Evolutionary conservation across 2,329 filamentous ascomycete species (phyloP), one percentile per base, ranked within the genome.

Genomic region (Stagonosporopsis rhizophila): DNA sequence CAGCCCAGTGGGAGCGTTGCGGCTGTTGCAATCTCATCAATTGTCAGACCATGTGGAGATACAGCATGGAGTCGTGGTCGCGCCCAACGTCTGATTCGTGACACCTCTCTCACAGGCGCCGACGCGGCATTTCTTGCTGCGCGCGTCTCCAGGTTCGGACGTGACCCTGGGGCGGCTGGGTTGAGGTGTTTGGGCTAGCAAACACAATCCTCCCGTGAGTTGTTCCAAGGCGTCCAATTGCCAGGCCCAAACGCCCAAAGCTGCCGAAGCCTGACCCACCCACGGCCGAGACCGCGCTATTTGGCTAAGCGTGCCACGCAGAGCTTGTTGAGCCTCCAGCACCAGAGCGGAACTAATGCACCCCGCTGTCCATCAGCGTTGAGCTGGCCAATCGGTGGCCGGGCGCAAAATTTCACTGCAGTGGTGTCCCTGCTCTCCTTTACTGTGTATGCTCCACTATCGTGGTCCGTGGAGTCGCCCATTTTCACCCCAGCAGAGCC

Each of bases 271-370:
- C 17, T 27, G n/a, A 32, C 40, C 51, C 39, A 32, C 35, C 8
- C 37, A 20, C 52, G 41, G 61, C 53, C 60, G 46, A 67, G 58
- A 57, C 51, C 41, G 45, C 54, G 52, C 64, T 62, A 62, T 35
- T 15, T 22, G 39, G 23, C 46, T 57, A 67, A 64, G 64, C 59
- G 52, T 51, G 61, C 58, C 45, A 61, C 46, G 55, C 56, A 57
- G 52, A 52, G 57, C 65, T 66, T 70, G 66, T 69, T 66, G 63
- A 69, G 66, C 65, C 66, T 65, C 65, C 60, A 44, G 44, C 55
- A 47, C 32, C 37, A 25, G 25, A 47, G 23, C 61, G 59, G 58
- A 59, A 52, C 66, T 68, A 67, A 69, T 65, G 63, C 59, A 68
- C 66, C 64, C 68, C 66, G 60, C 67, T 51, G 52, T 60, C 59